Evolutionary conservation across 202 grass and related monocot species (phyloP).

Genomic region (Digitaria exilis): DNA sequence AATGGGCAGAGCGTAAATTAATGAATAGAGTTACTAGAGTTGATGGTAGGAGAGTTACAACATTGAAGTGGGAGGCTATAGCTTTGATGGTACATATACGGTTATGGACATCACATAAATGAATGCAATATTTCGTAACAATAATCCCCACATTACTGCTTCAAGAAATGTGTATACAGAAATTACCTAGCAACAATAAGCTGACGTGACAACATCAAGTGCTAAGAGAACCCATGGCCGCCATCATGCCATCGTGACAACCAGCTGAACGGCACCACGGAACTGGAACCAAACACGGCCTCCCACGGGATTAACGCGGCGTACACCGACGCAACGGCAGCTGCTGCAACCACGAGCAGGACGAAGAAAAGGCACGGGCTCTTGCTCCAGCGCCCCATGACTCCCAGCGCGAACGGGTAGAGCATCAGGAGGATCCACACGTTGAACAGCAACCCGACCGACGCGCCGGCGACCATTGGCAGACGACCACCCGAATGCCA

Average conservation of each 20-base stretch:
- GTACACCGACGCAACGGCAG: conserved; percentile 20
- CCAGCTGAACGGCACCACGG: background rate
- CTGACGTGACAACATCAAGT: too few species aligned
- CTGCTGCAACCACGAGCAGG: conserved; percentile 32
- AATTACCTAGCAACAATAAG: too few species aligned
- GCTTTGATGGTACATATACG: too few species aligned
- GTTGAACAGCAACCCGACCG: conserved; percentile 62
- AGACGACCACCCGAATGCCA: conserved; percentile 29
- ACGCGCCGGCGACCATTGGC: background rate
- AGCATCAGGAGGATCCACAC: conserved; percentile 72
- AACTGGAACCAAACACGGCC: background rate
- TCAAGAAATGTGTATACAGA: too few species aligned
- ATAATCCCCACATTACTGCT: too few species aligned
- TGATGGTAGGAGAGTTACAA: too few species aligned
- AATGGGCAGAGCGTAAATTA: too few species aligned
- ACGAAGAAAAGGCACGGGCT: conserved; percentile 44
- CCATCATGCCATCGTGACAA: background rate
- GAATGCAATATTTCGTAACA: too few species aligned
- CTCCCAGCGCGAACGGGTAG: conserved; percentile 70
- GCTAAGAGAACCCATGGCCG: too few species aligned
- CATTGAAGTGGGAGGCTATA: too few species aligned
- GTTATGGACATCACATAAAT: too few species aligned
- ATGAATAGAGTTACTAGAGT: too few species aligned
- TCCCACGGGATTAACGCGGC: conserved; percentile 10
- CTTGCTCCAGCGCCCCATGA: conserved; percentile 70